phyloP scores from a whole-genome alignment of 345 rosid genomes.

The Anacardium occidentale region DNA sequence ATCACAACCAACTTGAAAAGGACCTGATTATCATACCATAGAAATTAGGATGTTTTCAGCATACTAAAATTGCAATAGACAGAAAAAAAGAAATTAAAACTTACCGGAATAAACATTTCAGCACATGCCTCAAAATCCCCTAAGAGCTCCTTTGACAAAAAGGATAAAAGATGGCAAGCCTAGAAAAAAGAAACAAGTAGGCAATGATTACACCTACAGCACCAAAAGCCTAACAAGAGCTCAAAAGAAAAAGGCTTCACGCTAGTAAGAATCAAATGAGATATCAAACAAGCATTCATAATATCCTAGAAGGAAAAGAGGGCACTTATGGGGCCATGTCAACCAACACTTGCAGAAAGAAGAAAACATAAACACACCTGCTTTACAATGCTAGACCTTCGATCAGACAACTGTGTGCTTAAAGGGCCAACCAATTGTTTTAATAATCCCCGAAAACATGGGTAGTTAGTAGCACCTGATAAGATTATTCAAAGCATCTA shows the following conservation, averaged over 20 bases:
- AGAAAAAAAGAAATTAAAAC: constrained; percentile 26
- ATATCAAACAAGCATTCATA: background rate
- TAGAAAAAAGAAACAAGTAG: constrained; percentile 29
- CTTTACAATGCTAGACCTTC: constrained; percentile 95
- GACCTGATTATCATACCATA: constrained; percentile 53
- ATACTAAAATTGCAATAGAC: constrained; percentile 17
- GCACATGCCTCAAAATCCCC: constrained; percentile 98
- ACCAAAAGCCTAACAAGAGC: background rate
- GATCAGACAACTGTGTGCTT: constrained; percentile 80
- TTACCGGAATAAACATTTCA: constrained; percentile 92
- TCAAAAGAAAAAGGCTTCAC: background rate
- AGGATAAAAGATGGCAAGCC: constrained; percentile 93
- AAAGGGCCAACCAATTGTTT: constrained; percentile 92
- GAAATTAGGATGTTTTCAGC: constrained; percentile 26
- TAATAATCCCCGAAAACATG: constrained; percentile 83
- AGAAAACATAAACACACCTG: constrained; percentile 52
- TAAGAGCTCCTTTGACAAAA: constrained; percentile 92
- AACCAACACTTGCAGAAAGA: constrained; percentile 9
- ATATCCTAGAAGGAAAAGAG: background rate
- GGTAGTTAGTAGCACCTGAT: constrained; percentile 83
- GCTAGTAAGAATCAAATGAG: background rate
- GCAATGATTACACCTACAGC: constrained; percentile 20
- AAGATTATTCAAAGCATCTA: constrained; percentile 10
- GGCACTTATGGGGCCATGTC: background rate
- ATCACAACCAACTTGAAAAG: constrained; percentile 99